Evolutionary conservation across 495 filamentous ascomycete genomes (phyloP).

Genomic region (Cenococcum geophilum): DNA sequence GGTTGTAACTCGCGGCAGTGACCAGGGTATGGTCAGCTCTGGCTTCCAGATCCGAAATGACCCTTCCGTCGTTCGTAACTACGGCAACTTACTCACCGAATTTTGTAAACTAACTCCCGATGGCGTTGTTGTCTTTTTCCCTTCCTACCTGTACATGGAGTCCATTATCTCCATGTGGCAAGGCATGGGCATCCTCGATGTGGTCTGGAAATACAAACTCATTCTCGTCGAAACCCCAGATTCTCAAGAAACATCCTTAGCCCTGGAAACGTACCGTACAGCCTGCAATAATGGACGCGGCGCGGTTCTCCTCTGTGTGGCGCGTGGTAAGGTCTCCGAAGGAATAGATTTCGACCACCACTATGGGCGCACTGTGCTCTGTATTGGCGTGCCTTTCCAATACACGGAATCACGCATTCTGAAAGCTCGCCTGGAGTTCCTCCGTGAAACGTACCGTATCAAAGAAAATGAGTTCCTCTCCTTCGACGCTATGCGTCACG

Average conservation of each 20-base stretch:
- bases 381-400: constrained; percentile 97
- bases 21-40: constrained; percentile 85
- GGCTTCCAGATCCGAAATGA: constrained; percentile 94
- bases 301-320: constrained; percentile 87
- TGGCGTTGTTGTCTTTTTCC: constrained; percentile 98
- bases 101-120: constrained; percentile 93
- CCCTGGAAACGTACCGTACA: constrained; percentile 92
- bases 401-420: constrained; percentile 97
- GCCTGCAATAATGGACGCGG: constrained; percentile 96
- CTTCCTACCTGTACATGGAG: constrained; percentile 98
- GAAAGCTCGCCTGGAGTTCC: constrained; percentile 91
- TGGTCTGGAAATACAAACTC: constrained; percentile 98
- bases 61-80: constrained; percentile 88
- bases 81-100: constrained; percentile 84
- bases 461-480: constrained; percentile 96
- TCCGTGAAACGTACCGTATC: constrained; percentile 95
- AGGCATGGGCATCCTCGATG: constrained; percentile 92
- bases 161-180: constrained; percentile 99
- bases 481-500: constrained; percentile 98
- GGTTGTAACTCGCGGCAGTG: constrained; percentile 91
- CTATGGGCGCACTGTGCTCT: constrained; percentile 92
- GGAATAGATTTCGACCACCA: constrained; percentile 99
- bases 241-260: constrained; percentile 91
- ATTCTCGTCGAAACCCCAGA: constrained; percentile 98
- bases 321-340: constrained; percentile 93